Conservation (phyloP, 768 basidiomycete species). For the Agaricus blazei region DNA sequence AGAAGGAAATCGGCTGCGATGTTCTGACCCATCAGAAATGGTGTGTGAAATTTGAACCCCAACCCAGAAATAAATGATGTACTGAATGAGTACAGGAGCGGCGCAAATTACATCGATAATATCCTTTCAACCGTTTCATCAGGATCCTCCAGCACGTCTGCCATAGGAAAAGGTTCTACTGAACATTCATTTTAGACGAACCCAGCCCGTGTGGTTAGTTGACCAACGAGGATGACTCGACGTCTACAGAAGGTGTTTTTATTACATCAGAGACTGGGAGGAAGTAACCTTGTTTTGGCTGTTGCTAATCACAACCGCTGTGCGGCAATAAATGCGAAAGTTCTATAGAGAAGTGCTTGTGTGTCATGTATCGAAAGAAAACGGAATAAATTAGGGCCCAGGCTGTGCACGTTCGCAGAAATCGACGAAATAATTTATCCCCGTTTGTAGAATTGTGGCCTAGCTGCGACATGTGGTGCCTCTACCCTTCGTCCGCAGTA, state of each 20-base stretch:
- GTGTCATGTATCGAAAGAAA: no score
- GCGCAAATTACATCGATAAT: slow-evolving; percentile 85
- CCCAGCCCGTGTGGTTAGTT: background rate
- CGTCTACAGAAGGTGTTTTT: background rate
- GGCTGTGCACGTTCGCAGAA: no score
- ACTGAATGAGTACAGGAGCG: slow-evolving; percentile 52
- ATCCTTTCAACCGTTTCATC: slow-evolving; percentile 82
- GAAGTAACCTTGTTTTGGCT: no score
- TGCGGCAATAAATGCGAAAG: no score
- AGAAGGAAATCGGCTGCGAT: slow-evolving; percentile 84
- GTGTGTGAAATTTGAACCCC: slow-evolving; percentile 30
- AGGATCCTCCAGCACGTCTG: slow-evolving; percentile 83
- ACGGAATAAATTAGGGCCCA: no score
- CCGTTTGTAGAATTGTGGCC: no score
- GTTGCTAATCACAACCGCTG: no score
- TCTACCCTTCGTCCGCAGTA: no score
- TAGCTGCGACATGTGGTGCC: no score
- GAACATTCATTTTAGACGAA: slow-evolving; percentile 68
- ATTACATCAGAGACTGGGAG: background rate
- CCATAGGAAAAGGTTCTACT: slow-evolving; percentile 83
- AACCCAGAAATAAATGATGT: background rate
- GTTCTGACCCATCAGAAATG: slow-evolving; percentile 95
- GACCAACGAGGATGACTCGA: background rate
- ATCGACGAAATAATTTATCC: no score
- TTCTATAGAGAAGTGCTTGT: no score